Evolutionary conservation across 78 protist genomes (phyloP).

Genomic region (Parvularia atlantis): DNA sequence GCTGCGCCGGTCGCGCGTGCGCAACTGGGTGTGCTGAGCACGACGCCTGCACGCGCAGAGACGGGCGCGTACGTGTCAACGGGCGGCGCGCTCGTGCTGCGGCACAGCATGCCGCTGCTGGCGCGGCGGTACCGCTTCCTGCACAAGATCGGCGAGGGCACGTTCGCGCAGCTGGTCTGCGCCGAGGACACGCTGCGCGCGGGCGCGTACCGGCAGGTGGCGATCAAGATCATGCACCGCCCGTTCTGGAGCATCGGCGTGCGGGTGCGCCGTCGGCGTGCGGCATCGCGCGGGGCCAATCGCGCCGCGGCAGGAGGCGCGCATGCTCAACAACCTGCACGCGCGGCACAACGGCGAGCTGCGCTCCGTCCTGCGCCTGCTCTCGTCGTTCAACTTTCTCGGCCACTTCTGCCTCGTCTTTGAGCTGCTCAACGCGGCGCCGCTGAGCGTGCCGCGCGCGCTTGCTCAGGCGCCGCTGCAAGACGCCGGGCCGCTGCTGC

Average conservation of each 20-base stretch:
- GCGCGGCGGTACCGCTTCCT: constrained; percentile 73
- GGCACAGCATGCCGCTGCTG: no score
- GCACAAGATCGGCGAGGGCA: constrained; percentile 53
- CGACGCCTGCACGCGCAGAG: no score
- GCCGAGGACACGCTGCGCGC: constrained; percentile 24
- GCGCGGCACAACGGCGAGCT: not conserved
- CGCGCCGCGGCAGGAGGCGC: constrained; percentile 76
- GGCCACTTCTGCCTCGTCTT: constrained; percentile 61
- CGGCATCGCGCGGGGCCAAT: constrained; percentile 76
- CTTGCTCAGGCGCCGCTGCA: not conserved
- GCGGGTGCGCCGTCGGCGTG: no score
- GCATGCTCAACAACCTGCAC: constrained; percentile 48
- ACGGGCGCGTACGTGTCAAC: no score
- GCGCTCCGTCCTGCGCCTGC: constrained; percentile 16
- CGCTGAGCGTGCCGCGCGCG: constrained; percentile 61
- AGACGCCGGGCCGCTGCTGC: not conserved
- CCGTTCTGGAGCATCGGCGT: constrained; percentile 26
- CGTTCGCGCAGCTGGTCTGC: constrained; percentile 63
- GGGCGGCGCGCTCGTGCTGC: no score
- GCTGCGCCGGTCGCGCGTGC: no score
- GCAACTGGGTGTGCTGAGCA: no score
- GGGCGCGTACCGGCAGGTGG: constrained; percentile 24
- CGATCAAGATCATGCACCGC: constrained; percentile 76
- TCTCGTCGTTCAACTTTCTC: constrained; percentile 37
- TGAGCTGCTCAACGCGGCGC: constrained; percentile 49